Evolutionary conservation across 495 filamentous ascomycete species (phyloP).

Genomic region (Neurospora tetraspora): DNA sequence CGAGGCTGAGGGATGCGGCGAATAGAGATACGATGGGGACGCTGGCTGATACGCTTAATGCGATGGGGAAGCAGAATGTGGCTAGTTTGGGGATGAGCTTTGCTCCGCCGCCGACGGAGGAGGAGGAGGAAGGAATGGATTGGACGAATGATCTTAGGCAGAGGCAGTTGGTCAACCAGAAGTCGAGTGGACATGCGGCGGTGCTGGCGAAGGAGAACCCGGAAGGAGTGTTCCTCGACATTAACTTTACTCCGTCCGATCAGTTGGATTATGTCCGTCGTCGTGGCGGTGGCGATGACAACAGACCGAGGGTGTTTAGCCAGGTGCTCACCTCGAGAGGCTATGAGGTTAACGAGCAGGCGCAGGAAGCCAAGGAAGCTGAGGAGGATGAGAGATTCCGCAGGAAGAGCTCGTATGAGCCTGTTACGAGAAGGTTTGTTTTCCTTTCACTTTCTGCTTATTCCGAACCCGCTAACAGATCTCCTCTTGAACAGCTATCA

Average conservation of each 20-base stretch:
- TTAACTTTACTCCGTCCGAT: conserved; percentile 18
- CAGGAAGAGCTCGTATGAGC: conserved; percentile 12
- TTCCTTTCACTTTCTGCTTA: background rate
- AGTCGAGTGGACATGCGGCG: background rate
- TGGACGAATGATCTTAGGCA: background rate
- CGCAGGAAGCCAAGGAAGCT: conserved; percentile 7
- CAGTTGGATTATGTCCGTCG: conserved; percentile 12
- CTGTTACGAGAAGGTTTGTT: conserved; percentile 15
- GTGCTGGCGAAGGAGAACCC: conserved; percentile 3
- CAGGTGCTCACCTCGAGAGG: conserved; percentile 17
- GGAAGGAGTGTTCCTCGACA: conserved; percentile 16
- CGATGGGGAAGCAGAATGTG: conserved; percentile 70
- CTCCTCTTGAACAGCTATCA: conserved; percentile 18
- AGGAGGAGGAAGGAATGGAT: conserved; percentile 4
- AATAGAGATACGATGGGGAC: conserved; percentile 43
- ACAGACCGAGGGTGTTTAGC: conserved; percentile 18
- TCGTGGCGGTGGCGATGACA: conserved; percentile 3
- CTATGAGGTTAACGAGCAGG: conserved; percentile 5
- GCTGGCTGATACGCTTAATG: conserved; percentile 62
- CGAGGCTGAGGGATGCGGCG: conserved; percentile 51
- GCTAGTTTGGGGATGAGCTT: conserved; percentile 58
- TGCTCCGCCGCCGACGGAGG: conserved; percentile 6
- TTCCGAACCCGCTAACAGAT: too few relatives aligned
- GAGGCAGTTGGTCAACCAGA: background rate
- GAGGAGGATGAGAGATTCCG: conserved; percentile 5